Evolutionary conservation across 139 green algal species (phyloP), one percentile per base, ranked within the genome.

Genomic region (Coccomyxa sp.): DNA sequence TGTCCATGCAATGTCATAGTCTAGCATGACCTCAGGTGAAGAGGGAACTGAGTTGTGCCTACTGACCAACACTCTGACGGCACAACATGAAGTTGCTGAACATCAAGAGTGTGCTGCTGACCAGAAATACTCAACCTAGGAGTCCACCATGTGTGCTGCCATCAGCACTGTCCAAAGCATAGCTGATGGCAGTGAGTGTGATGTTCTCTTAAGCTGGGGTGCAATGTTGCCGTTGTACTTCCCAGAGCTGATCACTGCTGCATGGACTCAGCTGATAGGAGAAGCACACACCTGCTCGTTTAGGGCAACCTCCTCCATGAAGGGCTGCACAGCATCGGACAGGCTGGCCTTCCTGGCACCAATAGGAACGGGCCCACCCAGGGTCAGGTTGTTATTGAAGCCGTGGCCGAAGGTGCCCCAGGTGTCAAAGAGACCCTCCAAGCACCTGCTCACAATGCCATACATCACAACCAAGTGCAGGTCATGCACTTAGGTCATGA

Each of bases 371-470:
- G 88, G 86, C 57, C 86, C 86, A 15, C 77, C 77, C 67, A 83
- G 23, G 0, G 18, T 45, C 11, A 87, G 81, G 38, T 82, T 31
- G 25, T 80, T 79, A 59, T 82, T 58, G 80, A 91, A 88, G 31
- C 82, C 84, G 18, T 77, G 28, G 67, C 88, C 88, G 58, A 88
- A 91, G 30, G 85, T 79, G 68, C 80, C 88, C 30, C 58, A 91
- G 13, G 83, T 86, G 63, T 91, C 83, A 67, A 91, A 91, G 58
- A 76, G 81, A 14, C 83, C 88, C 82, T 91, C 88, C 59, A 91
- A 63, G 83, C 88, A 91, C 82, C 66, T 79, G 59, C 76, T 71
- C 63, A 71, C 18, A 21, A 17, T 31, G 30, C 16, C 18, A 31
- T 51, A 32, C 23, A 21, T 21, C 30, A 51, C 27, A 13, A 1